Evolutionary conservation across 2,329 filamentous ascomycete species (phyloP), one percentile per base, ranked within the genome.

Genomic region (Nemania abortiva): DNA sequence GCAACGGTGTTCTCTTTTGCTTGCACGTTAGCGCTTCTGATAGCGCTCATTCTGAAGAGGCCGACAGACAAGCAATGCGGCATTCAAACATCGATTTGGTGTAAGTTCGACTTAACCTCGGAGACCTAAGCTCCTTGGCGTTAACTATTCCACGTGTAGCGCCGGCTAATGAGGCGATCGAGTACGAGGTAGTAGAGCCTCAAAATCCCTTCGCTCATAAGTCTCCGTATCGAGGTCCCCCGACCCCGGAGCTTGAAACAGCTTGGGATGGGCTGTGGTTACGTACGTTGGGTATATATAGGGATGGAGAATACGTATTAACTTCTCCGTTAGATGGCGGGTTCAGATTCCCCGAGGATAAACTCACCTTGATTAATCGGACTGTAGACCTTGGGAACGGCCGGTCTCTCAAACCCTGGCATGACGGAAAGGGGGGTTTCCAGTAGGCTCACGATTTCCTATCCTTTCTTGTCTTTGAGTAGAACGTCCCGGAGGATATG

Each of bases 361-460:
- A 58, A 9, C 63, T 69, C 34, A 2, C 20, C 1, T 9, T 55
- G 27, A 69, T 69, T 4, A 69, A 69, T 29, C 62, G 66, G 13
- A 66, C 66, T 2, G 62, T 66, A 2, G 57, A 69, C 7, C 66
- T 69, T 47, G 66, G 66, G 47, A 63, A 66, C 15, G 66, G 63
- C 15, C 66, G 58, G 18, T 66, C 63, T 22, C 66, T 69, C 9
- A 69, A 66, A 37, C 58, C 63, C 0, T 69, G 66, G 66, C 66
- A 69, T 55, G 58, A 69, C 10, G 66, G 66, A 6, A 69, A 69
- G 31, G 66, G 66, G 7, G 66, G 66, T 10, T 69, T 20, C 15
- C 63, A 69, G 66, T 69, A 54, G 27, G 66, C 6, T 9, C 2
- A 22, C 45, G 20, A 24, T 49, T 11, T 24, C 45, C 20, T 49